Evolutionary conservation across 768 basidiomycete species (phyloP).

Genomic region (Lactarius psammicola): DNA sequence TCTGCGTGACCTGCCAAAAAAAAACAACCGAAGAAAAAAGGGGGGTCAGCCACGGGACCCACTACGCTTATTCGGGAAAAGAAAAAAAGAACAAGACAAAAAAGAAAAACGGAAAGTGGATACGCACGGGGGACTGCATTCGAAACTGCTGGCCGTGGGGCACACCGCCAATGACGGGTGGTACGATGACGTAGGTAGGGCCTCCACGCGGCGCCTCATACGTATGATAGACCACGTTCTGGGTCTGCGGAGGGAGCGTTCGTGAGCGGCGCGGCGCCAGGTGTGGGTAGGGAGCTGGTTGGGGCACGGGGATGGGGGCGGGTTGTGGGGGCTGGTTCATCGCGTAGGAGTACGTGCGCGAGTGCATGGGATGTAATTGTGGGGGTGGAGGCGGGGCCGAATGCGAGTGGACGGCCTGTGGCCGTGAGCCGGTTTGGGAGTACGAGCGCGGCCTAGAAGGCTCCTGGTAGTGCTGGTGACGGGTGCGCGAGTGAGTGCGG

Average conservation of each 20-base stretch:
- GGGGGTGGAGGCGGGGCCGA: neutral
- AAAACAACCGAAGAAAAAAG: neutral
- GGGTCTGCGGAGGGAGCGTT: constrained; percentile 16
- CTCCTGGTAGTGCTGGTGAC: constrained; percentile 5
- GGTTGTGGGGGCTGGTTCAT: constrained; percentile 4
- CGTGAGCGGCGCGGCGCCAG: constrained; percentile 16
- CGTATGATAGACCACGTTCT: constrained; percentile 12
- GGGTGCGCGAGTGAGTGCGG: constrained; percentile 8
- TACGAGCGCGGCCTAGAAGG: constrained; percentile 12
- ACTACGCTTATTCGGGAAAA: neutral
- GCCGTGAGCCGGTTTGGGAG: constrained; percentile 14
- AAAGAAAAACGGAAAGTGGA: neutral
- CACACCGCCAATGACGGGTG: constrained; percentile 2
- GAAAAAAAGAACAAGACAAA: neutral
- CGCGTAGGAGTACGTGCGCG: constrained; percentile 26
- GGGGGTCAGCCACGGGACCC: neutral
- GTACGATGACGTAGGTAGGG: constrained; percentile 23
- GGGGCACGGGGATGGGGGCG: constrained; percentile 14
- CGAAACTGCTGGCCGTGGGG: constrained; percentile 3
- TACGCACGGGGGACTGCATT: constrained; percentile 19
- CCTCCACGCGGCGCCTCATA: constrained; percentile 23
- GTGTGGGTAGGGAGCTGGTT: neutral
- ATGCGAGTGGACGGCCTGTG: constrained; percentile 9
- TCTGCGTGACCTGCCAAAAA: constrained; percentile 12
- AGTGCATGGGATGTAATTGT: constrained; percentile 14